Percentiles rank a stretch among this genome's conserved stretches.
phyloP scores from a whole-genome alignment of 768 basidiomycete species.

The Nevesoporus exiguus region DNA sequence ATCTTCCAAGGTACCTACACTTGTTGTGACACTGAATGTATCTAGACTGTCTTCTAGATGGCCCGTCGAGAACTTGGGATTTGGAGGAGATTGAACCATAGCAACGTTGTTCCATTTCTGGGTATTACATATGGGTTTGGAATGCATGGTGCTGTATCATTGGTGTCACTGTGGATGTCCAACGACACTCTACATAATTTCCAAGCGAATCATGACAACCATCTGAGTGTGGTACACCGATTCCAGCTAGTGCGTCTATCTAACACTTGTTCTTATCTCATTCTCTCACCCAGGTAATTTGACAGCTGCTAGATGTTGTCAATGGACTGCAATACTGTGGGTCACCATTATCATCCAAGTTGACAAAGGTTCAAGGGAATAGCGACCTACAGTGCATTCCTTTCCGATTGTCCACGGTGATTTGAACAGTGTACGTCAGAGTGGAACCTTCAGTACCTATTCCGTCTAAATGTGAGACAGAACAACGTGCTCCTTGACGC shows the following conservation, averaged over 20 bases:
- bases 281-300: constrained; percentile 17
- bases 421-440: too few species aligned
- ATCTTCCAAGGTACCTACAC: background rate
- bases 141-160: too few species aligned
- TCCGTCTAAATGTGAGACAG: background rate
- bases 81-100: too few species aligned
- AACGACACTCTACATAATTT: too few species aligned
- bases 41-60: background rate
- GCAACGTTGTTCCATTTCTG: too few species aligned
- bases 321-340: constrained; percentile 17
- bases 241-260: background rate
- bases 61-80: background rate
- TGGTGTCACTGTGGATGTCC: too few species aligned
- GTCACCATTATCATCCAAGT: too few species aligned
- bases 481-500: constrained; percentile 16
- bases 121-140: too few species aligned
- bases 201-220: background rate
- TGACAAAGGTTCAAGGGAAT: too few species aligned
- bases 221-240: background rate
- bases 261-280: too few species aligned
- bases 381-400: constrained; percentile 12
- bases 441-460: too few species aligned
- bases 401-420: constrained; percentile 16
- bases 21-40: background rate
- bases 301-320: constrained; percentile 12